These are phyloP conservation scores for Backusella circina DNA, from an alignment of 192 early-diverging fungal genomes.

Conservation along the genomic window DNA sequence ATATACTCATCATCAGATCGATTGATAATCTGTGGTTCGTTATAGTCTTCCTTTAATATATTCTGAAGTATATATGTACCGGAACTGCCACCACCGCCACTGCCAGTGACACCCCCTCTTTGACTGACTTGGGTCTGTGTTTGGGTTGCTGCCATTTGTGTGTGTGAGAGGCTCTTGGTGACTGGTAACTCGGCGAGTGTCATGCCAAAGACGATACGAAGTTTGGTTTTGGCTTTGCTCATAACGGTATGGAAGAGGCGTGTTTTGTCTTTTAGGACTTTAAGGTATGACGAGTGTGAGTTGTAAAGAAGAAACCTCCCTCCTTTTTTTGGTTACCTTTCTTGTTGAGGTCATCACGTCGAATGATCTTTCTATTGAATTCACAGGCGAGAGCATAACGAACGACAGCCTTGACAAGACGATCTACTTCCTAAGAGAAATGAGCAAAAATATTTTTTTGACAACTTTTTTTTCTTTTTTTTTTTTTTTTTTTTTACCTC, in stretches of 20 bases:
- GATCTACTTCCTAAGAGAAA: constrained; percentile 44
- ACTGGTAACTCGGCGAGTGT: constrained; percentile 52
- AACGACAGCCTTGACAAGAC: constrained; percentile 59
- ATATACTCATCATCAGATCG: constrained; percentile 39
- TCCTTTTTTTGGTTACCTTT: constrained; percentile 37
- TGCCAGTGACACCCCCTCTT: background rate
- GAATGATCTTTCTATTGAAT: constrained; percentile 43
- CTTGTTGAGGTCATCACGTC: constrained; percentile 59
- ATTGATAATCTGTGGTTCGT: constrained; percentile 26
- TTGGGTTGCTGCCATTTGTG: background rate
- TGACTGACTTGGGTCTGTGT: constrained; percentile 9
- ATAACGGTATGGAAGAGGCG: constrained; percentile 46
- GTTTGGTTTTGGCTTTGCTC: constrained; percentile 39
- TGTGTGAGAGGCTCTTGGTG: constrained; percentile 19
- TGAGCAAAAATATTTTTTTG: background rate
- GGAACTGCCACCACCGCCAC: background rate
- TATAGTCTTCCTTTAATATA: constrained; percentile 34
- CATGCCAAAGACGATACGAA: constrained; percentile 61
- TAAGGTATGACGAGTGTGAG: too few species aligned
- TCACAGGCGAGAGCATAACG: constrained; percentile 58
- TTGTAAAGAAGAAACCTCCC: too few species aligned
- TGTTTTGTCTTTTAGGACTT: constrained; percentile 50
- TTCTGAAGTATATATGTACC: constrained; percentile 45
- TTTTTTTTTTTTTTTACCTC: too few species aligned
- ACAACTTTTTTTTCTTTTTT: too few species aligned